Base-by-base conservation (phyloP, 2,329 filamentous ascomycete species). In the Apiospora aurea region DNA sequence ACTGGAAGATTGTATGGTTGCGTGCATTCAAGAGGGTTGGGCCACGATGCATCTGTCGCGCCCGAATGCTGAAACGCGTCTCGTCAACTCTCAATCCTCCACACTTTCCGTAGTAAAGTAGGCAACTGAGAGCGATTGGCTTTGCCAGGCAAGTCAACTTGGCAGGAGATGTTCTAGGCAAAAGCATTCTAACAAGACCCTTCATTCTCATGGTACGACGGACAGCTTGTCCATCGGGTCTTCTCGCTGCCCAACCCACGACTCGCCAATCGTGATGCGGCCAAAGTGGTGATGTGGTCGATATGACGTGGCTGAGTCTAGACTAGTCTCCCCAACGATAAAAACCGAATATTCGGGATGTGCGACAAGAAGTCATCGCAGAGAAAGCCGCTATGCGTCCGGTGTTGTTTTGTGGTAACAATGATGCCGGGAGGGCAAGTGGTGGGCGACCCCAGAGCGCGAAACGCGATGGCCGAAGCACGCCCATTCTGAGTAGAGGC, bases 181-280 rank as follows among this genome's bases (percentile, higher is more conserved):
- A n/a, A 64, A 41, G 1, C 34, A 41, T 64, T 2, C 34, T 34
- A 64, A 8, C 11, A 10, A 41, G 57, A 18, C 21, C 21, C 18
- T 64, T 13, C n/a, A 41, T 41, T 64, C 34, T 34, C 34, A 64
- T 64, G 57, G 57, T 34, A 34, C 34, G 34, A 24, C 18, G 34
- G 34, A 13, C 34, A 64, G 57, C 57, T 41, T n/a, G 18, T 64
- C 41, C 34, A n/a, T 10, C 18, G 1, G 34, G n/a, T 8, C 21
- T 64, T 64, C 57, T 64, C 57, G 57, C 57, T 64, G 57, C 57
- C 57, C 57, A 64, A 57, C 51, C 51, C 29, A 41, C 34, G 21
- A 41, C n/a, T 21, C 57, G 34, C 57, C 57, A 64, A 41, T 41
- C 34, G 29, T 14, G 34, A 64, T 64, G 57, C 34, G 21, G 18